Percentiles rank a stretch among this genome's conserved stretches.
phyloP scores from a whole-genome alignment of 2,329 filamentous ascomycete genomes.

The Colletotrichum echinochloae region DNA sequence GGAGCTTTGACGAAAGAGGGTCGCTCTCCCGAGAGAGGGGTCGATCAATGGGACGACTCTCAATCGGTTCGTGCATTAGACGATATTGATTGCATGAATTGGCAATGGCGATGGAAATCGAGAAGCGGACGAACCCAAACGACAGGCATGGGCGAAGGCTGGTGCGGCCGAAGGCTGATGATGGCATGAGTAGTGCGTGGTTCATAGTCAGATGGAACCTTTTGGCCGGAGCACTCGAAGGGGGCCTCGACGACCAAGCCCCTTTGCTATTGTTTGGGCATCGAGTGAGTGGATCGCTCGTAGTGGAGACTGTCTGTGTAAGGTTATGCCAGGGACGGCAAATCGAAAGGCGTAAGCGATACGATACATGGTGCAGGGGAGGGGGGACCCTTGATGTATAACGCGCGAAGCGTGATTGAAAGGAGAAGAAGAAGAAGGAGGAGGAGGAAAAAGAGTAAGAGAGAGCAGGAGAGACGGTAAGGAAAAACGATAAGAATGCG shows the following conservation, averaged over 20 bases:
- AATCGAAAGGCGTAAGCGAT: background rate
- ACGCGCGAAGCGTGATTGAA: background rate
- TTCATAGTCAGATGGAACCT: slow-evolving; percentile 6
- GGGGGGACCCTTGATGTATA: background rate
- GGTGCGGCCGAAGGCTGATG: background rate
- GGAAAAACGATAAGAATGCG: background rate
- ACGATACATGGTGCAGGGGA: background rate
- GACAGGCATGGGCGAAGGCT: background rate
- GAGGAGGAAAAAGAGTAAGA: background rate
- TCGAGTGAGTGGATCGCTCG: background rate
- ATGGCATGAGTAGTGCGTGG: background rate
- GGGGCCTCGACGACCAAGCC: background rate
- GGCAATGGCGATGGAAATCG: background rate
- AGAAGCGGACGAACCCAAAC: background rate
- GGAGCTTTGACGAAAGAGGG: background rate
- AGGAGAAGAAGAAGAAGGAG: background rate
- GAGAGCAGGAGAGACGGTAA: background rate
- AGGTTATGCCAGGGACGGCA: slow-evolving; percentile 10
- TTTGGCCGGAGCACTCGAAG: slow-evolving; percentile 6
- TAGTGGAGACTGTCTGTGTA: slow-evolving; percentile 1
- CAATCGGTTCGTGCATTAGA: background rate
- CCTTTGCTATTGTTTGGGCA: background rate
- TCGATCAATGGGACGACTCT: background rate
- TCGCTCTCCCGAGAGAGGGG: background rate
- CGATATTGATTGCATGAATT: background rate